A percentile compares a stretch with the other conserved stretches of the same genome.
phyloP scores from a whole-genome alignment of 768 basidiomycete genomes.

The Neoboletus subvelutipes region DNA sequence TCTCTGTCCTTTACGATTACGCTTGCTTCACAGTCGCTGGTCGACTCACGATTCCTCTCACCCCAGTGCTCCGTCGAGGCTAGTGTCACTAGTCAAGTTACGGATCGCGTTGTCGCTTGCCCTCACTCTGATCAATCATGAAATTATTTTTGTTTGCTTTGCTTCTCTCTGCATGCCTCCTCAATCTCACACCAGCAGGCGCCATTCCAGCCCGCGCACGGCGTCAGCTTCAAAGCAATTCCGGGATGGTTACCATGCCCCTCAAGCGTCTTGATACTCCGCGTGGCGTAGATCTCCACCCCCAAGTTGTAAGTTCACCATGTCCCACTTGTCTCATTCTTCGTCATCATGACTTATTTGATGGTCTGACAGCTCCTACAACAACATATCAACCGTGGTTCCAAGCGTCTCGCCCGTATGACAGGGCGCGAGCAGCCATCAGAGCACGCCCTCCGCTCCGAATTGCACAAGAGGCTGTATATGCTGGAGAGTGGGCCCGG shows the following conservation, averaged over 20 bases:
- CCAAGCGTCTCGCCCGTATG: conserved; percentile 68
- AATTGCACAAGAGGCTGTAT: conserved; percentile 43
- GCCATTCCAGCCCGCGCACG: conserved; percentile 20
- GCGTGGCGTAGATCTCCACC: conserved; percentile 36
- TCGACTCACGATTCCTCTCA: conserved; percentile 7
- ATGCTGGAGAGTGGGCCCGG: conserved; percentile 33
- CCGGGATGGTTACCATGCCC: conserved; percentile 42
- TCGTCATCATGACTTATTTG: background rate
- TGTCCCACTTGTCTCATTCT: background rate
- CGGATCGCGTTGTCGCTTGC: background rate
- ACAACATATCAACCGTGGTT: conserved; percentile 66
- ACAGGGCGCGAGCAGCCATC: conserved; percentile 55
- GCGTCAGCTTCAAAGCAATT: conserved; percentile 13
- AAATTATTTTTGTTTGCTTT: conserved; percentile 48
- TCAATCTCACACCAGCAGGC: conserved; percentile 39
- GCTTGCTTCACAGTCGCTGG: conserved; percentile 16
- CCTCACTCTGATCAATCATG: conserved; percentile 40
- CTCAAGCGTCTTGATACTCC: conserved; percentile 37
- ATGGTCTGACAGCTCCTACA: conserved; percentile 51
- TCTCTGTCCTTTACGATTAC: conserved; percentile 6
- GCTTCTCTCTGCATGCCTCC: conserved; percentile 52
- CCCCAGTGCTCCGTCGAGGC: background rate
- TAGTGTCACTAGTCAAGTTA: conserved; percentile 16
- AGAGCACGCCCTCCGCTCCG: conserved; percentile 44
- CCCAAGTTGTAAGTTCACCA: conserved; percentile 41